Percentiles rank a stretch among this genome's conserved stretches.
Evolutionary conservation across 2,329 filamentous ascomycete species (phyloP).

Genomic region (Epichloe bromicola): DNA sequence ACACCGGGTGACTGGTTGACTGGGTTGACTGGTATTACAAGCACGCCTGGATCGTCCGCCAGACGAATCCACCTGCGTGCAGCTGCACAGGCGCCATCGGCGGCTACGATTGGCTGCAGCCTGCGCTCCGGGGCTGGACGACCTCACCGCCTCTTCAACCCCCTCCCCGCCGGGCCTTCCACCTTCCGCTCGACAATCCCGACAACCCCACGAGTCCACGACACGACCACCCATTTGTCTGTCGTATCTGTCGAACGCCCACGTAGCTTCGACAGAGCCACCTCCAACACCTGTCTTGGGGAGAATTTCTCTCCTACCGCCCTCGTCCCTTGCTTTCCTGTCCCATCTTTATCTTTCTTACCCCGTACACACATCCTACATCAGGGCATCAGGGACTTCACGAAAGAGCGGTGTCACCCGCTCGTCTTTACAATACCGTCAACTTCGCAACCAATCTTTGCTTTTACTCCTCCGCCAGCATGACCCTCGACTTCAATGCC

Average conservation of each 20-base stretch:
- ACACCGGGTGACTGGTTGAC: not conserved
- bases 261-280: constrained; percentile 1
- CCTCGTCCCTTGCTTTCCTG: not conserved
- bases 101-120: constrained; percentile 21
- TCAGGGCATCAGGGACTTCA: constrained; percentile 19
- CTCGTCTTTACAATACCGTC: constrained; percentile 24
- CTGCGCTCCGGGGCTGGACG: constrained; percentile 20
- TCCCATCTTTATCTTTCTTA: not conserved
- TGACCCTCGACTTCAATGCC: constrained; percentile 48
- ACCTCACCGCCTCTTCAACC: constrained; percentile 26
- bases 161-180: constrained; percentile 10
- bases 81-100: constrained; percentile 18
- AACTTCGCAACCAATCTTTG: constrained; percentile 18
- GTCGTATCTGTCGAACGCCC: constrained; percentile 1
- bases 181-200: constrained; percentile 6
- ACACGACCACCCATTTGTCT: not conserved
- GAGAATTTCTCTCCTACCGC: not conserved
- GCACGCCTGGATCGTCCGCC: constrained; percentile 13
- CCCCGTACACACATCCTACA: constrained; percentile 17
- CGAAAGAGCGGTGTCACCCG: constrained; percentile 33
- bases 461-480: constrained; percentile 24
- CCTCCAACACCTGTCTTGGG: constrained; percentile 5
- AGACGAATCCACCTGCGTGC: constrained; percentile 13
- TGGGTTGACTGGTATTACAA: not conserved
- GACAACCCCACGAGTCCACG: not conserved